Percentiles rank a stretch among this genome's conserved stretches.
Conservation (phyloP, 306 rosid genomes). For the Pachyrhizus erosus region DNA sequence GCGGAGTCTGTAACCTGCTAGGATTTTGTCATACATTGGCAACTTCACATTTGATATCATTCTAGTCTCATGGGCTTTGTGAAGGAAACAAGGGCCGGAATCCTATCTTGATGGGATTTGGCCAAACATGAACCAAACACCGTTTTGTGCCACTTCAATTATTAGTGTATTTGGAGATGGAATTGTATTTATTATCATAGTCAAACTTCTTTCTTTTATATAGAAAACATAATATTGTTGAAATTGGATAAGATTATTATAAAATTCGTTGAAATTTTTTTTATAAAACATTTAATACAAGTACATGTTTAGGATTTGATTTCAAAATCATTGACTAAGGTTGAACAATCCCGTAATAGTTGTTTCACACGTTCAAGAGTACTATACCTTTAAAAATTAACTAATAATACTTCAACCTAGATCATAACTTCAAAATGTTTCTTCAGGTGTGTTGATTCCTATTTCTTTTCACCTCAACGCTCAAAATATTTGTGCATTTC, state of each 20-base stretch:
- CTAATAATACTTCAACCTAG: not conserved
- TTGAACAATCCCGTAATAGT: not conserved
- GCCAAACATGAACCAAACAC: not conserved
- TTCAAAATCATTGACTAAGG: not conserved
- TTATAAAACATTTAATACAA: no score
- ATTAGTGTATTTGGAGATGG: not conserved
- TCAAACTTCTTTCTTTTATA: not conserved
- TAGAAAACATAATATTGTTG: no score
- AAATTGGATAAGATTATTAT: no score
- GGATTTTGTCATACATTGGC: constrained; percentile 9
- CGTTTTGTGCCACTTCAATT: not conserved
- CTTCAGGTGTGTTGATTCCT: not conserved
- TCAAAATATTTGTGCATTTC: not conserved
- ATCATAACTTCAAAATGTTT: not conserved
- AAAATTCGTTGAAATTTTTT: no score
- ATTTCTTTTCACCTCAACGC: not conserved
- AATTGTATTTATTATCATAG: not conserved
- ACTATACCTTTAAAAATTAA: not conserved
- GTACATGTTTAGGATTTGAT: not conserved
- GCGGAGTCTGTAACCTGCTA: not conserved
- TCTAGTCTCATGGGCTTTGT: not conserved
- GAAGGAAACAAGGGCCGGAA: not conserved
- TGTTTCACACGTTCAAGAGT: no score
- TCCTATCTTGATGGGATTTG: not conserved
- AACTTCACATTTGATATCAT: not conserved